Base-by-base conservation (phyloP, 208 protist genomes). In the Perkinsela sp. region DNA sequence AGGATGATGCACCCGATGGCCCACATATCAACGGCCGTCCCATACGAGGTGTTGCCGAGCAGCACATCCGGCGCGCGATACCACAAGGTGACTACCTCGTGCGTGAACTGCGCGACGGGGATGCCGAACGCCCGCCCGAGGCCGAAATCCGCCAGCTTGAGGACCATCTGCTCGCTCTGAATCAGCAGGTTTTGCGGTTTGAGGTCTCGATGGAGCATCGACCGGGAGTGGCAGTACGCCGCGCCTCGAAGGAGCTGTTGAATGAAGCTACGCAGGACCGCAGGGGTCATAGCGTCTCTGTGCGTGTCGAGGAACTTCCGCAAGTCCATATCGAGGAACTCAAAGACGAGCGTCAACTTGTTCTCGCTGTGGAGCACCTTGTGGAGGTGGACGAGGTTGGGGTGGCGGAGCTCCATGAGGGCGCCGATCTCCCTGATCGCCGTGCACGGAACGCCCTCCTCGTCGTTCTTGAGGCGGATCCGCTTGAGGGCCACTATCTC, bases 331-430 rank as follows among this genome's bases (percentile, higher is more conserved):
- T 97, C 90, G 30, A 95, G 73, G 75, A 88, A 97, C 78, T 98
- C 95, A 72, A 97, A 97, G 13, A 97, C 94, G 29, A 98, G 77
- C 1, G 85, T 94, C 22, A 98, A 81, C 31, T 92, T 90, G 57
- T 83, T 83, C 31, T 96, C 84, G 29, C 78, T 92, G 78, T 96
- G 89, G 30, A 93, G 92, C 1, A 97, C 92, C 72, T 97, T 94
- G 28, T 92, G 75, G 1, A 98, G 73, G 66, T 86, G 85, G 2
- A 94, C 85, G 68, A 94, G 90, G 71, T 94, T 96, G 0, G 85
- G 75, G 72, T 97, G 94, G 0, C 91, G 76, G 30, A 97, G 78
- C 76, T 97, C 89, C 71, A 95, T 95, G 31, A 98, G 73, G 0
- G 97, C 72, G 15, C 92, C 95, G 66, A 97, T 95, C 78, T 98